Evolutionary conservation across 768 basidiomycete genomes (phyloP).

Genomic region (Phaeotremella fagi): DNA sequence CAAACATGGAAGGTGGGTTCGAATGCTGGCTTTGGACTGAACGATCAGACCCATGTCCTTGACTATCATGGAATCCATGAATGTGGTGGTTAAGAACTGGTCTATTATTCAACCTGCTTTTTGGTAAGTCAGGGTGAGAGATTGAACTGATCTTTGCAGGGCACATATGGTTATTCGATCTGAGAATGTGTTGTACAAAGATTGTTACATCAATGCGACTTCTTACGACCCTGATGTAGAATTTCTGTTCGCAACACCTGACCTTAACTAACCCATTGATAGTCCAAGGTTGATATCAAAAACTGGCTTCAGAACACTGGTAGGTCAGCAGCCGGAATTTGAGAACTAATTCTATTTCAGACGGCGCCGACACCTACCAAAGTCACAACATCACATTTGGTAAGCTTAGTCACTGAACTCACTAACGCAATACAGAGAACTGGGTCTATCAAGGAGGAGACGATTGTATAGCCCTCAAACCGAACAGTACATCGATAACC

Average conservation of each 20-base stretch:
- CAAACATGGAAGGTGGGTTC: conserved; percentile 44
- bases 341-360: no score
- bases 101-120: conserved; percentile 52
- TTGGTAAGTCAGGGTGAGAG: conserved; percentile 35
- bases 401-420: not conserved
- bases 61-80: conserved; percentile 49
- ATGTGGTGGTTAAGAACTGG: conserved; percentile 49
- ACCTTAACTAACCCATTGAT: not conserved
- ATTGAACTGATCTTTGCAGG: not conserved
- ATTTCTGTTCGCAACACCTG: not conserved
- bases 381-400: conserved; percentile 51
- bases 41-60: conserved; percentile 48
- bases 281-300: conserved; percentile 1
- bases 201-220: conserved; percentile 52
- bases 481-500: conserved; percentile 52
- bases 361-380: conserved; percentile 48
- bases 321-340: conserved; percentile 11
- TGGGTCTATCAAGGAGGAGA: conserved; percentile 51
- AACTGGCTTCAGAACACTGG: conserved; percentile 49
- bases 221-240: conserved; percentile 39
- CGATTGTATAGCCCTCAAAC: conserved; percentile 51
- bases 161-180: conserved; percentile 50
- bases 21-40: not conserved
- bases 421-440: conserved; percentile 21
- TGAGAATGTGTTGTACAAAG: conserved; percentile 49